Base-by-base conservation (phyloP, 2,329 filamentous ascomycete genomes). In the Fusarium circinatum region DNA sequence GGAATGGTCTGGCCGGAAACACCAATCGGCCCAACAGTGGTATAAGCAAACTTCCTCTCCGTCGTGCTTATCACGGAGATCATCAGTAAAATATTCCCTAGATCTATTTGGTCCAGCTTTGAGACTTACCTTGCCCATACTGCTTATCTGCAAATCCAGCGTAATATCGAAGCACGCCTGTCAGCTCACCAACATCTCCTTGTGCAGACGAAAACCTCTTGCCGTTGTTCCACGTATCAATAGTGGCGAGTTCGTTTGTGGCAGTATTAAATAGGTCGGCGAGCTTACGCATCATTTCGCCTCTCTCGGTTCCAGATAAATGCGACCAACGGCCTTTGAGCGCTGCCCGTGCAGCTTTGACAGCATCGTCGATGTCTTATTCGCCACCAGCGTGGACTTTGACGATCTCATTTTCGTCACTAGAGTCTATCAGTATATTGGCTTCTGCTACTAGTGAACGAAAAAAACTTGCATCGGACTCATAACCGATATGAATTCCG, bases 141-240 rank as follows among this genome's bases (percentile, higher is more conserved):
- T 94, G 90, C 84, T 95, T 95, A 82, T 95, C 93, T n/a, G 92
- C 92, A 82, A 89, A 95, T 30, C 93, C 93, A 45, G 89, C 92
- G 78, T 95, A 95, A 82, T 96, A 95, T 72, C 91, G 90, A 39
- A 91, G 83, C 22, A 90, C 82, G 54, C 75, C 76, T 18, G 82
- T 76, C 15, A 83, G 82, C 68, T 84, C 83, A 2, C 80, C 84
- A 10, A 95, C 75, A 76, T 95, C 93, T 57, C 92, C 91, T 48
- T 86, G 78, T 0, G 93, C 86, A 24, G 91, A 90, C 6, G 83
- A 81, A 80, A 92, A 94, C 3, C 92, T 90, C 56, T 82, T 82
- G 80, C 92, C 94, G 76, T 95, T 95, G 78, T 96, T 93, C 93
- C 93, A 96, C 0, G 94, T 93, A 82, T 97, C 94, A 15, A 87